Conservation (phyloP, 306 rosid genomes). For the Corylus americana region DNA sequence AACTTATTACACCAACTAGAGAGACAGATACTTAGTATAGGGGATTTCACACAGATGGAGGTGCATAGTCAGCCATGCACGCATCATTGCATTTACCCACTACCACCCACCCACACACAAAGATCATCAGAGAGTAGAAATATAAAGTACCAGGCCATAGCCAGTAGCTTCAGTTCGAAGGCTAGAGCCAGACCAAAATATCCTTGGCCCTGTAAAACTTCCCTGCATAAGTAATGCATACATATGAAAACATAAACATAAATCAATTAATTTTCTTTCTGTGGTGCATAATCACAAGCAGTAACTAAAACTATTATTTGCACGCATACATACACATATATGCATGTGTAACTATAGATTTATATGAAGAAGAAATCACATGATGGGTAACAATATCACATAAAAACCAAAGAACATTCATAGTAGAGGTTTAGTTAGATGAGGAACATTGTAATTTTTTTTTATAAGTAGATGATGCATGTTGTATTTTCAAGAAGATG, state of each 20-base stretch:
- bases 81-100: constrained; percentile 14
- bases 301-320: constrained; percentile 1
- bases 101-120: constrained; percentile 20
- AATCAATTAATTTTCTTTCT: constrained; percentile 25
- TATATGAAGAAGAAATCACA: not conserved
- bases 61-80: constrained; percentile 16
- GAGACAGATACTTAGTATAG: not conserved
- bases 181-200: constrained; percentile 99
- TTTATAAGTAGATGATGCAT: not conserved
- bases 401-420: not conserved
- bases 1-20: constrained; percentile 6
- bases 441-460: not conserved
- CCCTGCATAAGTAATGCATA: constrained; percentile 84
- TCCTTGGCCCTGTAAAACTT: constrained; percentile 97
- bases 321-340: no score
- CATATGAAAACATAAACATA: constrained; percentile 42
- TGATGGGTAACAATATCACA: no score
- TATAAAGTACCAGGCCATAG: constrained; percentile 89
- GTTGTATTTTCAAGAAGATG: not conserved
- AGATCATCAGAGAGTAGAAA: constrained; percentile 24
- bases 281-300: constrained; percentile 18
- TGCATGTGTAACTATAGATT: not conserved
- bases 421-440: not conserved
- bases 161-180: constrained; percentile 99
- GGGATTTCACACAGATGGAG: not conserved